Percentiles rank a stretch among this genome's conserved stretches.
Conservation (phyloP, 805 yeast genomes). For the Candida sithepensis region DNA sequence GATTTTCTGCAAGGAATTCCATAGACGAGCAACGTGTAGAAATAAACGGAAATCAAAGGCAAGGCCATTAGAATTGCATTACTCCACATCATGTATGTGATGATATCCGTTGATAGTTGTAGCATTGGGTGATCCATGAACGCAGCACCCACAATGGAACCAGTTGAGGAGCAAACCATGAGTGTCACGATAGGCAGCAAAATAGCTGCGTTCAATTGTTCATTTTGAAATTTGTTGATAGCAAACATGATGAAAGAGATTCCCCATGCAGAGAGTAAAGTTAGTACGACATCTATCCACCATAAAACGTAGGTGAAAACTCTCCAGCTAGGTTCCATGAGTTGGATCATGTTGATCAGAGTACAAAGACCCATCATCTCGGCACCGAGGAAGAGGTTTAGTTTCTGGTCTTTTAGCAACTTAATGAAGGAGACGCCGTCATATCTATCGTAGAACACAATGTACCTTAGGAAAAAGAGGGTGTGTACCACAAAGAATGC, state of each 20-base stretch:
- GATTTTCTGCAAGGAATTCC: conserved; percentile 53
- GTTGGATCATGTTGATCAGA: conserved; percentile 52
- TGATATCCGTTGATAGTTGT: conserved; percentile 48
- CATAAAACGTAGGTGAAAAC: conserved; percentile 59
- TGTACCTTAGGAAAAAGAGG: conserved; percentile 38
- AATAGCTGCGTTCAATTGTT: conserved; percentile 51
- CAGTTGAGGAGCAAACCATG: conserved; percentile 73
- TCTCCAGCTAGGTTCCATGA: conserved; percentile 39
- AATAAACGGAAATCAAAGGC: conserved; percentile 50
- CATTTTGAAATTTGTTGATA: conserved; percentile 31
- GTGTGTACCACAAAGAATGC: conserved; percentile 41
- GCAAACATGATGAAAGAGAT: conserved; percentile 49
- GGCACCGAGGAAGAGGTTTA: conserved; percentile 71
- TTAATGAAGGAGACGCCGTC: conserved; percentile 17
- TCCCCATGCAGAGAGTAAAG: conserved; percentile 59
- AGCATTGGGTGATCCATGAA: conserved; percentile 29
- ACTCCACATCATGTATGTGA: conserved; percentile 62
- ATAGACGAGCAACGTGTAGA: conserved; percentile 54
- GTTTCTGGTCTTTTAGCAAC: conserved; percentile 38
- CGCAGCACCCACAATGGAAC: conserved; percentile 47
- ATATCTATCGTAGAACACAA: conserved; percentile 31
- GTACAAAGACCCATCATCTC: conserved; percentile 77
- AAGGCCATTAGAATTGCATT: conserved; percentile 63
- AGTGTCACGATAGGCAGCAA: conserved; percentile 77
- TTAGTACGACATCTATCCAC: conserved; percentile 62